phyloP scores from a whole-genome alignment of 129 eudicot species.

The Calendula officinalis region DNA sequence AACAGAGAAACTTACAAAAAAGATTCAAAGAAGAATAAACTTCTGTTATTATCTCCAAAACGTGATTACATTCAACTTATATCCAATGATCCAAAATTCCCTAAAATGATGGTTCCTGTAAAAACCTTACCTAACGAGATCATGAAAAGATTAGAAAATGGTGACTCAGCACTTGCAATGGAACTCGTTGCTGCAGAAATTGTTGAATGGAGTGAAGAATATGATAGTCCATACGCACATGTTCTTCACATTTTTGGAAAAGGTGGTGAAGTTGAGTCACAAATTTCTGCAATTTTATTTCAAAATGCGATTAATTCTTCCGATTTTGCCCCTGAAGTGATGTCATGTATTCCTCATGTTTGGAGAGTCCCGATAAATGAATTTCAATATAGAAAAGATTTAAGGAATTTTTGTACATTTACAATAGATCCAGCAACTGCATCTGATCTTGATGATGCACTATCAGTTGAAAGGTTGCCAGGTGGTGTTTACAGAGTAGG shows the following conservation, averaged over 20 bases:
- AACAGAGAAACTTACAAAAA: constrained; percentile 39
- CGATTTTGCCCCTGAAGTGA: constrained; percentile 59
- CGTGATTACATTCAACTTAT: constrained; percentile 47
- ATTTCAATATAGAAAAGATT: constrained; percentile 53
- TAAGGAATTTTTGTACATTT: constrained; percentile 68
- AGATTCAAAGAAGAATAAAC: constrained; percentile 43
- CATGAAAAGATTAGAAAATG: constrained; percentile 55
- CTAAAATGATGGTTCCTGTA: constrained; percentile 67
- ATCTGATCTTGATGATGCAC: constrained; percentile 86
- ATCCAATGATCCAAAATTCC: constrained; percentile 70
- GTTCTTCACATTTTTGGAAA: constrained; percentile 60
- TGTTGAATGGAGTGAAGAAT: constrained; percentile 74
- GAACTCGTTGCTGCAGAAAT: constrained; percentile 78
- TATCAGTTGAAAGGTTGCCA: constrained; percentile 65
- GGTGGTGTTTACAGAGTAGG: constrained; percentile 65
- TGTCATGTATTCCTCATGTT: constrained; percentile 55
- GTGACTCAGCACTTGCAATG: constrained; percentile 61
- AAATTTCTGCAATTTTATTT: constrained; percentile 75
- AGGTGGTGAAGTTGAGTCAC: constrained; percentile 70
- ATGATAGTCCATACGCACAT: constrained; percentile 51
- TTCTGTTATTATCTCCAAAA: constrained; percentile 27
- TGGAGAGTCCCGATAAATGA: constrained; percentile 70
- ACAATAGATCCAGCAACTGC: constrained; percentile 86
- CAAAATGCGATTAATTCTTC: constrained; percentile 57
- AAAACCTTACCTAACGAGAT: constrained; percentile 55